Evolutionary conservation across 2,329 filamentous ascomycete species (phyloP).

Genomic region (Hymenoscyphus salicellus): DNA sequence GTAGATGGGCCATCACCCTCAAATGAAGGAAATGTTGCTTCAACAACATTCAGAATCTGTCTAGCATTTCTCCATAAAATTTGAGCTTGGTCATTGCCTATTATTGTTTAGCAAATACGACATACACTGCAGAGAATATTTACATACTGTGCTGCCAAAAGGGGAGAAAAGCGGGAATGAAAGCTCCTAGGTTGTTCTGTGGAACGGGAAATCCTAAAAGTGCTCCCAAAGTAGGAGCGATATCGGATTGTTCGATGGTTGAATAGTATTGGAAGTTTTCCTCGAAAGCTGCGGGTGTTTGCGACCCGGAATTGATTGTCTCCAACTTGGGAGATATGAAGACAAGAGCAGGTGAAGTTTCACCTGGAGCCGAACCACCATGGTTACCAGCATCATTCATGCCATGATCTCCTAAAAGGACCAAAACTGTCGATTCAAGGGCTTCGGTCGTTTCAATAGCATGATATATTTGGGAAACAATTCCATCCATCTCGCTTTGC

Average conservation of each 20-base stretch:
- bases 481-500: conserved; percentile 86
- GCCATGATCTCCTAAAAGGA: conserved; percentile 92
- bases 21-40: conserved; percentile 65
- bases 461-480: conserved; percentile 72
- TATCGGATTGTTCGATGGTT: conserved; percentile 87
- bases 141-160: conserved; percentile 68
- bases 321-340: conserved; percentile 85
- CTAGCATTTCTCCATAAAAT: conserved; percentile 74
- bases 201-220: conserved; percentile 85
- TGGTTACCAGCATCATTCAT: conserved; percentile 99
- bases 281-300: conserved; percentile 55
- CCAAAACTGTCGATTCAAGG: conserved; percentile 73
- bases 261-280: conserved; percentile 81
- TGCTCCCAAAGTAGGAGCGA: conserved; percentile 83
- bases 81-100: conserved; percentile 55
- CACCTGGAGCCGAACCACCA: conserved; percentile 86
- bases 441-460: conserved; percentile 70
- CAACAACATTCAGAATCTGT: conserved; percentile 76
- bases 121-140: background rate
- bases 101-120: conserved; percentile 16
- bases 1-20: conserved; percentile 32
- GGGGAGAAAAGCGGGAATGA: conserved; percentile 73
- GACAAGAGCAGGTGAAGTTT: conserved; percentile 88
- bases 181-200: conserved; percentile 83
- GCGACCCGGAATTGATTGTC: conserved; percentile 44